phyloP scores from a whole-genome alignment of 2,329 filamentous ascomycete genomes.

The Coleophoma cylindrospora region DNA sequence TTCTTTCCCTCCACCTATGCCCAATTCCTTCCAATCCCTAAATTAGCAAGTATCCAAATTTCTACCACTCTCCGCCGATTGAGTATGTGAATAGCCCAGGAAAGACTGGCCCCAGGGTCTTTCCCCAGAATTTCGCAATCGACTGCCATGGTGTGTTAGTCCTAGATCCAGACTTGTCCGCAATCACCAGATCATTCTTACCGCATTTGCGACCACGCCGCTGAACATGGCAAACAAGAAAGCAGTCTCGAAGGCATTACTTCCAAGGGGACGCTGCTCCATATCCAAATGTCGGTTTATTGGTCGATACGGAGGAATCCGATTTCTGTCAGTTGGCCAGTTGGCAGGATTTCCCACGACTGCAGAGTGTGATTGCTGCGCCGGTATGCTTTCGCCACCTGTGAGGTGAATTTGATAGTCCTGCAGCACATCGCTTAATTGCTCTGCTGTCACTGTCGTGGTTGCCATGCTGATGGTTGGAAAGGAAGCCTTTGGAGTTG shows the following conservation, averaged over 20 bases:
- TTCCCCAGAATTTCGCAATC: slow-evolving; percentile 40
- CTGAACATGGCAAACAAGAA: slow-evolving; percentile 47
- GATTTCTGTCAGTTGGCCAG: slow-evolving; percentile 42
- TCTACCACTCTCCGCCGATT: slow-evolving; percentile 45
- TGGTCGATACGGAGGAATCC: slow-evolving; percentile 41
- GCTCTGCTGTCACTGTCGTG: slow-evolving; percentile 30
- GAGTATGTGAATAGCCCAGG: slow-evolving; percentile 43
- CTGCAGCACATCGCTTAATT: slow-evolving; percentile 32
- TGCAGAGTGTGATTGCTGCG: not conserved
- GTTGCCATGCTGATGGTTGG: slow-evolving; percentile 1
- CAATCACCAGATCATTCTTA: slow-evolving; percentile 12
- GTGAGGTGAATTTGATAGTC: slow-evolving; percentile 43
- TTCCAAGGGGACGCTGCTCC: slow-evolving; percentile 35
- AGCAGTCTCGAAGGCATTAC: slow-evolving; percentile 35
- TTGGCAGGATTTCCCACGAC: slow-evolving; percentile 24
- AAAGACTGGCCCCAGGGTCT: slow-evolving; percentile 42
- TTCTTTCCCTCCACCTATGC: too few species aligned
- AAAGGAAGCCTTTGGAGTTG: not conserved
- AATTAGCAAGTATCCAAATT: not conserved
- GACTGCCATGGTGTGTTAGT: slow-evolving; percentile 21
- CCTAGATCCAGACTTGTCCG: not conserved
- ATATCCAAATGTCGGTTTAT: slow-evolving; percentile 37
- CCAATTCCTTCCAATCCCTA: not conserved
- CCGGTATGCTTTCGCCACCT: slow-evolving; percentile 12
- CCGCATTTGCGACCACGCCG: slow-evolving; percentile 37